Evolutionary conservation across 495 filamentous ascomycete genomes (phyloP), one percentile per base, ranked within the genome.

Genomic region (Cercophora samala): DNA sequence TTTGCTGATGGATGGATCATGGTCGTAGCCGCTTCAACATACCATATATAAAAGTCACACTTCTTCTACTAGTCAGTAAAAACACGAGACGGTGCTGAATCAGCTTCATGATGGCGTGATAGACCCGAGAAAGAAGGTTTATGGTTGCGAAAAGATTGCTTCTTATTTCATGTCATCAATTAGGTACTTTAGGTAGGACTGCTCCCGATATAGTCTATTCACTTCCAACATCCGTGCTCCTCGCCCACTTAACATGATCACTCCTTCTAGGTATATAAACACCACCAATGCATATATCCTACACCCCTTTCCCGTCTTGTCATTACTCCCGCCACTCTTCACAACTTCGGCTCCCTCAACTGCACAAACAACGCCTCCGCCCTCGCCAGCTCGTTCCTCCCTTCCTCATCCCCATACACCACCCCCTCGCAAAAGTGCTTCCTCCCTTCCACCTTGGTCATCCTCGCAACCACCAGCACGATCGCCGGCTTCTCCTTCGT

Each of bases 291-390:
- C 37, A 46, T 17, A 11, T 46, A 46, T 46, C 37, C 37, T 17
- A 46, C 11, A 46, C 8, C 37, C 37, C 11, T 17, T n/a, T n/a
- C n/a, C n/a, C n/a, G n/a, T n/a, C n/a, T 13, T 46, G 1, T 11
- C 6, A 46, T 46, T 46, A 46, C 37, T 9, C 0, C 29, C 29
- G 8, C 3, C 29, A 32, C 29, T 8, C 13, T 46, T 46, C 15
- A 46, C 37, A 46, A 13, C 13, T 46, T 46, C 37, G 5, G 15
- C 37, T 46, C 37, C 66, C 70, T 78, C 15, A 80, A 21, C 26
- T 68, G 70, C 1, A 85, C 64, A 72, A 78, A 87, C 58, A 87
- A 62, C 52, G 75, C 75, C 42, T 87, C 83, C 0, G 72, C 82
- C 46, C 68, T 74, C 4, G 83, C 82, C 67, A 85, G 63, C 5